A percentile compares a stretch with the other conserved stretches of the same genome.
These are phyloP conservation scores for Erythrobasidium hasegawianum DNA, from an alignment of 1,284 basidiomycete species.

Conservation along the genomic window DNA sequence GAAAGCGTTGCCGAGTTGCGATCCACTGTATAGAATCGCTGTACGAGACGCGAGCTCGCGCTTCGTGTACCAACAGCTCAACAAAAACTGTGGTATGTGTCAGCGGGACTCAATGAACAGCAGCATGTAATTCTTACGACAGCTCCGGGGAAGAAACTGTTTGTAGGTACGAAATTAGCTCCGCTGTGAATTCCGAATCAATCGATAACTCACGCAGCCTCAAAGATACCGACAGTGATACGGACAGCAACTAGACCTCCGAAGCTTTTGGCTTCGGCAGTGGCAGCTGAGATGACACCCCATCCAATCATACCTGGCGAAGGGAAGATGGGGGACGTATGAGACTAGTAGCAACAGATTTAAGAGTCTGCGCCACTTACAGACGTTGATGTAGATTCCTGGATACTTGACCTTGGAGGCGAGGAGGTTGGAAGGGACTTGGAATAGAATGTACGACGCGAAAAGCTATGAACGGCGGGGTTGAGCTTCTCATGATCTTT, in stretches of 20 bases:
- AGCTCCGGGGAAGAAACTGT: constrained; percentile 48
- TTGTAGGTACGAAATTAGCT: too few species aligned
- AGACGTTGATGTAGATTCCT: constrained; percentile 37
- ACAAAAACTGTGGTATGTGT: too few species aligned
- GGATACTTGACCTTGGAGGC: constrained; percentile 39
- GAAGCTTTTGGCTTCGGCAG: constrained; percentile 46
- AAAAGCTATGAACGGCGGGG: not conserved
- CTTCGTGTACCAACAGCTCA: constrained; percentile 49
- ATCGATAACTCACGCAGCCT: too few species aligned
- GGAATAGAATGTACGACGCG: constrained; percentile 31
- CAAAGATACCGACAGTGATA: constrained; percentile 48
- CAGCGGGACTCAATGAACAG: too few species aligned
- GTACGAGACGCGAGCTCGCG: constrained; percentile 48
- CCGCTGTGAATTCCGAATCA: too few species aligned
- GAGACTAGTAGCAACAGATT: too few species aligned
- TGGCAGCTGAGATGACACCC: constrained; percentile 43
- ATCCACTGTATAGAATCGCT: constrained; percentile 44
- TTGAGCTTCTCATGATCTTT: too few species aligned
- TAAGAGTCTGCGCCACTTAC: too few species aligned
- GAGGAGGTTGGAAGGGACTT: constrained; percentile 39
- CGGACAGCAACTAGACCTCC: constrained; percentile 45
- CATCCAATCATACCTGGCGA: constrained; percentile 37
- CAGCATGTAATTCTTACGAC: too few species aligned
- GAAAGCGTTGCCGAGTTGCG: constrained; percentile 67
- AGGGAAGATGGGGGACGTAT: not conserved